Base-by-base conservation (phyloP, 148 eudicot species). In the Gaultheria prostrata region DNA sequence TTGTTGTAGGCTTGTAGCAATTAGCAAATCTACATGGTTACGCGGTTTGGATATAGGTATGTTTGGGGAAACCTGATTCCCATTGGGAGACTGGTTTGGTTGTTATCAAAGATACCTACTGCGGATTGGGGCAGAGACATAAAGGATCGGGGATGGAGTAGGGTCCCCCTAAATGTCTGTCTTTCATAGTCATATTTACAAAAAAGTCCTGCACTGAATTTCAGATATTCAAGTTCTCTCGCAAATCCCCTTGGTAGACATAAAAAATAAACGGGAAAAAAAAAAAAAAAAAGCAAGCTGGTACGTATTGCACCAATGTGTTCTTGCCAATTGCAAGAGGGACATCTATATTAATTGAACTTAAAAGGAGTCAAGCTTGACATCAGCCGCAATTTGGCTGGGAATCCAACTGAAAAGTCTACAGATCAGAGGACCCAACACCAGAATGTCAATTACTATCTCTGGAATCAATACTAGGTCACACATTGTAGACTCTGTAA, bases 141-240 rank as follows among this genome's bases (percentile, higher is more conserved):
- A 61, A 61, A 61, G 67, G 67, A 61, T 61, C 28, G n/a, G 67
- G 70, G 12, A 67, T 67, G 72, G 35, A 67, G 72, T 67, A 67
- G 72, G 72, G 18, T 67, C 72, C 18, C 20, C 21, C 24, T 51
- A 59, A 21, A 24, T 57, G 18, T 57, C 26, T 0, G 56, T 51
- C 56, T 21, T n/a, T 59, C 67, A n/a, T 59, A n/a, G 67, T 59
- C 28, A n/a, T 56, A 21, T 6, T 18, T 5, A 56, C 0, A 54
- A 18, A 56, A 56, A 21, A 56, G 61, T 56, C 24, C 20, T 56
- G 20, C 61, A 56, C 61, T 17, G 12, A 59, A 59, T 59, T 59
- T 59, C 26, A 59, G 67, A 26, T 21, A 59, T 59, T 59, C 67
- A 8, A 59, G 67, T 59, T 59, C 67, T 8, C 11, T 21, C 67